phyloP scores from a whole-genome alignment of 257 asterid species.

The Henckelia pumila region DNA sequence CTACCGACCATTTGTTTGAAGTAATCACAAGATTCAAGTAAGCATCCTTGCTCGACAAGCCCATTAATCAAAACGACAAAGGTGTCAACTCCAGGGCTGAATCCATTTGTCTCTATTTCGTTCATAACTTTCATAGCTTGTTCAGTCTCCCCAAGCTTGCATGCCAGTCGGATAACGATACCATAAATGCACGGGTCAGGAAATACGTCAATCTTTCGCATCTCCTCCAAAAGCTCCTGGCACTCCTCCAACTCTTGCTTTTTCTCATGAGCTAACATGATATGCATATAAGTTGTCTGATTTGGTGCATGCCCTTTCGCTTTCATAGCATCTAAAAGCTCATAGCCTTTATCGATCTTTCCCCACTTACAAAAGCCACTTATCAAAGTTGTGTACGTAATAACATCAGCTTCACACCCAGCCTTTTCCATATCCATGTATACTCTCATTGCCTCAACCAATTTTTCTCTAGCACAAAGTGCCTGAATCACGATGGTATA shows the following conservation, averaged over 20 bases:
- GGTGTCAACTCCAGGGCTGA: conserved; percentile 76
- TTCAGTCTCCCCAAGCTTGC: conserved; percentile 71
- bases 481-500: conserved; percentile 80
- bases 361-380: too few relatives aligned
- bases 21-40: conserved; percentile 79
- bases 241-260: conserved; percentile 82
- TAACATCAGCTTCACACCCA: conserved; percentile 72
- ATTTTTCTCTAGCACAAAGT: conserved; percentile 66
- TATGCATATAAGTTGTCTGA: conserved; percentile 65
- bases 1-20: conserved; percentile 77
- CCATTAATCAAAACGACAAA: conserved; percentile 66
- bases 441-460: conserved; percentile 71
- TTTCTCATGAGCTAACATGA: conserved; percentile 87
- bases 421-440: conserved; percentile 62
- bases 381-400: conserved; percentile 73
- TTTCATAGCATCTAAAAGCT: conserved; percentile 65
- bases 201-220: conserved; percentile 53
- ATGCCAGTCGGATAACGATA: conserved; percentile 60
- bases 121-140: conserved; percentile 55
- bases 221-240: conserved; percentile 64
- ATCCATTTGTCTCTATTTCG: conserved; percentile 59
- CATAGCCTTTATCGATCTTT: conserved; percentile 56
- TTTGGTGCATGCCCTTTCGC: conserved; percentile 65
- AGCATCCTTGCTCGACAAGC: conserved; percentile 52
- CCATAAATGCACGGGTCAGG: conserved; percentile 67